Percentiles rank a stretch among this genome's conserved stretches.
Evolutionary conservation across 2,329 filamentous ascomycete species (phyloP).

Genomic region (Monosporascus sp.): DNA sequence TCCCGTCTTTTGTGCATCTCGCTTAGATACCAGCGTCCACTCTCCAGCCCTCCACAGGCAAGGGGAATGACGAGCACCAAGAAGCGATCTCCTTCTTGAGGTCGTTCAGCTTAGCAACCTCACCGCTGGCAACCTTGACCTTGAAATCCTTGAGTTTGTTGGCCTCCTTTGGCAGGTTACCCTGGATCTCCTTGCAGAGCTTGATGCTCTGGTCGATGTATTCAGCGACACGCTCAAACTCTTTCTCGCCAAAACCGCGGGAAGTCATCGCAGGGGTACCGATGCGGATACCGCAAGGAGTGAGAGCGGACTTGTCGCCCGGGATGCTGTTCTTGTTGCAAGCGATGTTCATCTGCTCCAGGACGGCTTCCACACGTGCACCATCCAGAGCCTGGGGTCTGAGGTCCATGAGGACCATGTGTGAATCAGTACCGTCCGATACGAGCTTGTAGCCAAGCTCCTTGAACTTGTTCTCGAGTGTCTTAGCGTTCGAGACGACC

Average conservation of each 20-base stretch:
- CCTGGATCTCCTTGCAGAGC: slow-evolving; percentile 85
- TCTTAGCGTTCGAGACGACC: slow-evolving; percentile 89
- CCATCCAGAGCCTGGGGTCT: slow-evolving; percentile 84
- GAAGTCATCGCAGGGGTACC: slow-evolving; percentile 97
- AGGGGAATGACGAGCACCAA: slow-evolving; percentile 88
- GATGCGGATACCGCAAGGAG: slow-evolving; percentile 90
- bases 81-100: slow-evolving; percentile 83
- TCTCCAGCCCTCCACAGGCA: slow-evolving; percentile 75
- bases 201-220: slow-evolving; percentile 90
- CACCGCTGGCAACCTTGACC: slow-evolving; percentile 75
- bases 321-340: slow-evolving; percentile 99
- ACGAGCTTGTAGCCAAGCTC: slow-evolving; percentile 89
- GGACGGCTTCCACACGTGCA: slow-evolving; percentile 88
- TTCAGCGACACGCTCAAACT: slow-evolving; percentile 82
- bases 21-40: slow-evolving; percentile 52
- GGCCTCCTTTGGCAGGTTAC: slow-evolving; percentile 81
- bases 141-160: slow-evolving; percentile 99
- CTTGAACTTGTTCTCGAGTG: slow-evolving; percentile 80
- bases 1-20: slow-evolving; percentile 7
- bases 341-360: slow-evolving; percentile 97
- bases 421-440: slow-evolving; percentile 91
- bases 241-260: slow-evolving; percentile 84
- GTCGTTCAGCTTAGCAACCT: slow-evolving; percentile 73
- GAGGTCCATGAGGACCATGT: slow-evolving; percentile 94
- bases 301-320: slow-evolving; percentile 94